Evolutionary conservation across 2,329 filamentous ascomycete genomes (phyloP).

Genomic region (Aotearoamyces nothofagi): DNA sequence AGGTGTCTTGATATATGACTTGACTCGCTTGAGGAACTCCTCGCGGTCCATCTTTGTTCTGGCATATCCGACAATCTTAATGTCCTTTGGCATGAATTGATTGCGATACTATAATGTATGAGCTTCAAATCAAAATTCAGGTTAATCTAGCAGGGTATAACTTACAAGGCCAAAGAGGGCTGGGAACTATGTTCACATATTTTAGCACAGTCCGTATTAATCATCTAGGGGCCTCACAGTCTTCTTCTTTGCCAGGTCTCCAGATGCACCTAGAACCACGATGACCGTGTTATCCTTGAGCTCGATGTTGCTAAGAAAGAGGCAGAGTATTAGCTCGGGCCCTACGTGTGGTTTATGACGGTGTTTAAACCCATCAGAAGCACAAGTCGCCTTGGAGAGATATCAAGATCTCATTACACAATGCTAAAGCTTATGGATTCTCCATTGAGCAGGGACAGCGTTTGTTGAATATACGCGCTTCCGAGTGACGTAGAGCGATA

Average conservation of each 20-base stretch:
- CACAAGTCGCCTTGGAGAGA: too few relatives aligned
- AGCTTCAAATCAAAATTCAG: too few relatives aligned
- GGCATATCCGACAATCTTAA: constrained; percentile 96
- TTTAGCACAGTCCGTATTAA: constrained; percentile 8
- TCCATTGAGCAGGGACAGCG: not conserved
- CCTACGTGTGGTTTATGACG: too few relatives aligned
- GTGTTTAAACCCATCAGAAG: too few relatives aligned
- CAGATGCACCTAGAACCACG: constrained; percentile 2
- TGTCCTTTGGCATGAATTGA: constrained; percentile 94
- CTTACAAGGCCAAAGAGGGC: constrained; percentile 93
- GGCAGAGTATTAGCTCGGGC: too few relatives aligned
- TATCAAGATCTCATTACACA: too few relatives aligned
- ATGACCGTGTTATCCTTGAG: constrained; percentile 81
- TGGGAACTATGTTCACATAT: constrained; percentile 54
- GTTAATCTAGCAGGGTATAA: too few relatives aligned
- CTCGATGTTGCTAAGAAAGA: constrained; percentile 84
- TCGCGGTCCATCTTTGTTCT: constrained; percentile 98
- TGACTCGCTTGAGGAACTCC: constrained; percentile 87
- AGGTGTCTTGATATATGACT: constrained; percentile 96
- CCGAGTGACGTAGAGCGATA: constrained; percentile 13
- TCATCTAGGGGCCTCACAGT: constrained; percentile 42
- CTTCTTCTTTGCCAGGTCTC: constrained; percentile 95
- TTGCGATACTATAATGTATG: constrained; percentile 92
- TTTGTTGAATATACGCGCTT: not conserved
- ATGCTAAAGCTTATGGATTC: too few relatives aligned